A percentile compares a stretch with the other conserved stretches of the same genome.
phyloP scores from a whole-genome alignment of 1,139 yeast genomes.

The Suhomyces anneliseae region DNA sequence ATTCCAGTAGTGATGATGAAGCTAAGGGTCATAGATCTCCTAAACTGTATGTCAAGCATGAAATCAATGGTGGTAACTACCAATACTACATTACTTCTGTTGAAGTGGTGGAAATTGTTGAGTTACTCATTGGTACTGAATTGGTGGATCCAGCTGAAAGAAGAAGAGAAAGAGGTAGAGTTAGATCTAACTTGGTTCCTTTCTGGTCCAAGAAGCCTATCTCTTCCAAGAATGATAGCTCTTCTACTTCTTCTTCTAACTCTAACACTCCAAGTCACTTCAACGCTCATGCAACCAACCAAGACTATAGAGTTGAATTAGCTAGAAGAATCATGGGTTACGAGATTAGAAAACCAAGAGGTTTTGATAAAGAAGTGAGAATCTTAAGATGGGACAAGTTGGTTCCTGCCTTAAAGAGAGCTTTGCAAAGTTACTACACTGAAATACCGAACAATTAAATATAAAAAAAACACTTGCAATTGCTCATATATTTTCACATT shows the following conservation, averaged over 20 bases:
- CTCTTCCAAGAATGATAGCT: constrained; percentile 46
- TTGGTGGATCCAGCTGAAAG: constrained; percentile 48
- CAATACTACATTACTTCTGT: constrained; percentile 63
- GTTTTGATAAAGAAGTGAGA: constrained; percentile 66
- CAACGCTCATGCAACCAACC: constrained; percentile 23
- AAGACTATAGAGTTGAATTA: constrained; percentile 53
- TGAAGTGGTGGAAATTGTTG: constrained; percentile 65
- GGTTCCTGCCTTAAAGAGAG: constrained; percentile 59
- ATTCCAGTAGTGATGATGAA: constrained; percentile 20
- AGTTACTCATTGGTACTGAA: constrained; percentile 54
- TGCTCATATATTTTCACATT: no score
- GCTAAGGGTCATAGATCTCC: constrained; percentile 2
- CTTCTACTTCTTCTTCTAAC: constrained; percentile 9
- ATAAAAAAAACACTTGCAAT: not conserved
- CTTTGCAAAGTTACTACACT: constrained; percentile 62
- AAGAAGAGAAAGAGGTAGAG: constrained; percentile 61
- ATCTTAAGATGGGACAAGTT: constrained; percentile 62
- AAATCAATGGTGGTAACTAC: constrained; percentile 18
- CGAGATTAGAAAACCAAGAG: constrained; percentile 61
- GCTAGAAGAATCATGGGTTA: constrained; percentile 69
- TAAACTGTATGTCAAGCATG: constrained; percentile 13
- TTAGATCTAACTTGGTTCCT: constrained; percentile 65
- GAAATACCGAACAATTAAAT: constrained; percentile 38
- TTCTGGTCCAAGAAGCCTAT: constrained; percentile 66
- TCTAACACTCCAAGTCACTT: constrained; percentile 11